Evolutionary conservation across 352 stramenopile species (phyloP).

Genomic region (Pythium sukuiense): DNA sequence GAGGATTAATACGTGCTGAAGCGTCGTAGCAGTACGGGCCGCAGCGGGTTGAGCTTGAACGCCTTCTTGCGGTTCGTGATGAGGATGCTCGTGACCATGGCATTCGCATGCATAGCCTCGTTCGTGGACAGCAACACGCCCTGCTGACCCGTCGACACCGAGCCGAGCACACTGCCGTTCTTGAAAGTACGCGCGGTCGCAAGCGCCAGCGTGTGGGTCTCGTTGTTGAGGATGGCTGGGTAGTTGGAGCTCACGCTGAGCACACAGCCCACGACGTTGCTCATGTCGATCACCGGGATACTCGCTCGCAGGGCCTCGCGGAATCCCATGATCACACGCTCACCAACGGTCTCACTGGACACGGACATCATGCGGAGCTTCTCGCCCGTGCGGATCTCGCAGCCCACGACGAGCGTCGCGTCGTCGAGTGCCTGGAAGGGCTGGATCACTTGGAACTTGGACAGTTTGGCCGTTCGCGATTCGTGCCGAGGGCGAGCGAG

Average conservation of each 20-base stretch:
- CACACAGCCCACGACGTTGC: conserved; percentile 69
- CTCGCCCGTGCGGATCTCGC: conserved; percentile 55
- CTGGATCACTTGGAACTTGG: conserved; percentile 70
- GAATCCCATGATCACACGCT: conserved; percentile 52
- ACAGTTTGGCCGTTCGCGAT: conserved; percentile 39
- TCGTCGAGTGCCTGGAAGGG: conserved; percentile 54
- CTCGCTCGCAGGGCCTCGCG: conserved; percentile 52
- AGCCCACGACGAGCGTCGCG: conserved; percentile 53
- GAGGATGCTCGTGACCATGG: conserved; percentile 75
- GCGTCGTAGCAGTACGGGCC: conserved; percentile 49
- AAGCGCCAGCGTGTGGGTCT: conserved; percentile 55
- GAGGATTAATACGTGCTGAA: conserved; percentile 46
- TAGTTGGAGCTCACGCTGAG: conserved; percentile 72
- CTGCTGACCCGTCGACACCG: conserved; percentile 71
- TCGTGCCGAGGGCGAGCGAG: conserved; percentile 56
- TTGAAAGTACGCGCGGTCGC: conserved; percentile 58
- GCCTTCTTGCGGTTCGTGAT: conserved; percentile 84
- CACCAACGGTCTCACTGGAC: conserved; percentile 45
- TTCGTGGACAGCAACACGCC: conserved; percentile 58
- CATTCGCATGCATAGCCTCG: conserved; percentile 70
- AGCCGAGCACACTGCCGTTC: conserved; percentile 51
- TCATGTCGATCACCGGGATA: conserved; percentile 52
- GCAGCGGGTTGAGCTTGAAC: conserved; percentile 49
- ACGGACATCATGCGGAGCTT: conserved; percentile 80
- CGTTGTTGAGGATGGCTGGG: conserved; percentile 60